Conservation (phyloP, 139 green algal genomes). For the Limnomonas spitsbergensis region DNA sequence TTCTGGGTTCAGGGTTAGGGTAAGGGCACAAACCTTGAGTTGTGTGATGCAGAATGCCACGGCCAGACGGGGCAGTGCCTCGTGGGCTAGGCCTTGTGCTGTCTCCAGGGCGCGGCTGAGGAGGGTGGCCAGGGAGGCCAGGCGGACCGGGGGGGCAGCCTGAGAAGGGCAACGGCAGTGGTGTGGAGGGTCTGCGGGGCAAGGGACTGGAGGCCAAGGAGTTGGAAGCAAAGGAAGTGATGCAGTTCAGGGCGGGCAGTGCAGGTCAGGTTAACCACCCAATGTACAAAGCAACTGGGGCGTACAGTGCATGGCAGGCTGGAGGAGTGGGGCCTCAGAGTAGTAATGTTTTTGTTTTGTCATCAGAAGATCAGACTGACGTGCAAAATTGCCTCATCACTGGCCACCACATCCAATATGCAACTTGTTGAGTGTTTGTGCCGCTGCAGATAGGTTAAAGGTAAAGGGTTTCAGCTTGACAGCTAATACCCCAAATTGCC, state of each 20-base stretch:
- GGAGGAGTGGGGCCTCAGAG: background rate
- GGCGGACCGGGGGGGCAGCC: constrained; percentile 27
- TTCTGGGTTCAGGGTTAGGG: background rate
- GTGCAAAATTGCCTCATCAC: constrained; percentile 67
- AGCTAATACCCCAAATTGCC: constrained; percentile 68
- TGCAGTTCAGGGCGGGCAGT: too few relatives aligned
- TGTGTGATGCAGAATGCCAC: constrained; percentile 53
- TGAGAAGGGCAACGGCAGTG: constrained; percentile 18
- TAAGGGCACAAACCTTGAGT: constrained; percentile 35
- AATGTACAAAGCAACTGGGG: background rate
- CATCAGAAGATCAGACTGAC: constrained; percentile 56
- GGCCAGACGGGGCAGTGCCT: constrained; percentile 43
- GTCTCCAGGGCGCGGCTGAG: constrained; percentile 28
- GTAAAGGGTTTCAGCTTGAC: too few relatives aligned
- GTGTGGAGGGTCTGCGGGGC: background rate
- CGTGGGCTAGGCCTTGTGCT: constrained; percentile 12
- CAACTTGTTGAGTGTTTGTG: background rate
- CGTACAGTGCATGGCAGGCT: background rate
- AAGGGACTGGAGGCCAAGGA: background rate
- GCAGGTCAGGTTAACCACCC: too few relatives aligned
- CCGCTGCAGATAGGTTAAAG: too few relatives aligned
- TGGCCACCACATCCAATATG: constrained; percentile 18
- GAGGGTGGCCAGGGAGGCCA: constrained; percentile 35
- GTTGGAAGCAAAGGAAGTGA: too few relatives aligned
- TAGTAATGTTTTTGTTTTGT: constrained; percentile 23